Evolutionary conservation across 306 rosid genomes (phyloP).

Genomic region (Vigna unguiculata): DNA sequence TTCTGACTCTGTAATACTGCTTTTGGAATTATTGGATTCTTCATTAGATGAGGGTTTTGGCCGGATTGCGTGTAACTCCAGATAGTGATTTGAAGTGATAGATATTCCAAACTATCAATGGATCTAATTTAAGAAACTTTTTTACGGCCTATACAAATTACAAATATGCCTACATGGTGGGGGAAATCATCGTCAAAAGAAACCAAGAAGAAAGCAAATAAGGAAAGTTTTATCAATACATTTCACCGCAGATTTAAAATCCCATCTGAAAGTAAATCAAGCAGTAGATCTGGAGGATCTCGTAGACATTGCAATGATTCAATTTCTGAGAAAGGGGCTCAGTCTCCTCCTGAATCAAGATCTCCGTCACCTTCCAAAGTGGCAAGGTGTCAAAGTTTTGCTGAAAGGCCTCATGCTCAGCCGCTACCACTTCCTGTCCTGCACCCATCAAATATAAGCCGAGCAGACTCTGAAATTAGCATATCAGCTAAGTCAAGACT

Average conservation of each 20-base stretch:
- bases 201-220: constrained; percentile 75
- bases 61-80: constrained; percentile 21
- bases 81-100: constrained; percentile 34
- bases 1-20: constrained; percentile 35
- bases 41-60: constrained; percentile 42
- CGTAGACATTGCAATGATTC: constrained; percentile 69
- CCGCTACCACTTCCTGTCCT: constrained; percentile 84
- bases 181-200: constrained; percentile 80
- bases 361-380: constrained; percentile 93
- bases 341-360: constrained; percentile 75
- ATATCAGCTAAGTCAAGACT: constrained; percentile 58
- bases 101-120: constrained; percentile 41
- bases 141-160: constrained; percentile 37
- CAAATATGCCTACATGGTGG: constrained; percentile 92
- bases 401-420: constrained; percentile 79
- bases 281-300: constrained; percentile 65
- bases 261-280: constrained; percentile 70
- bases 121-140: constrained; percentile 28
- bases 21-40: constrained; percentile 39
- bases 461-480: constrained; percentile 77
- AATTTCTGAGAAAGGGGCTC: constrained; percentile 76
- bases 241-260: constrained; percentile 71
- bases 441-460: constrained; percentile 61
- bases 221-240: constrained; percentile 79
- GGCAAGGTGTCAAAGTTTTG: constrained; percentile 88